Percentiles rank a stretch among this genome's conserved stretches.
phyloP scores from a whole-genome alignment of 306 rosid genomes.

The Biancaea sappan region DNA sequence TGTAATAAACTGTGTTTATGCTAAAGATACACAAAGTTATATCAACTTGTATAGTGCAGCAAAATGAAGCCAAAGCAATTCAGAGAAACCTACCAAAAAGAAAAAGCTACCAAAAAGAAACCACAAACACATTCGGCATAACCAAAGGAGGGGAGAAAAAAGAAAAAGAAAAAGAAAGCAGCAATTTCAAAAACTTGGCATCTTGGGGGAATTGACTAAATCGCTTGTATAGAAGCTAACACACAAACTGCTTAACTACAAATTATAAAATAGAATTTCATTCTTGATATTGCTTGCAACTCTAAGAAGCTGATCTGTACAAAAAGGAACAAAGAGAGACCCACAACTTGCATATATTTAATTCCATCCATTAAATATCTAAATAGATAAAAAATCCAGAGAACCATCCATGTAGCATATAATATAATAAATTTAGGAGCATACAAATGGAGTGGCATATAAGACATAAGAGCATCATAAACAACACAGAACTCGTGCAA shows the following conservation, averaged over 20 bases:
- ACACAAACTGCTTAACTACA: slow-evolving; percentile 9
- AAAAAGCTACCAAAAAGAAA: too few relatives aligned
- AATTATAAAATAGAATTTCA: background rate
- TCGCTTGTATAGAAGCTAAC: background rate
- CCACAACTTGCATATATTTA: background rate
- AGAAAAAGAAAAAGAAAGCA: background rate
- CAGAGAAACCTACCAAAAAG: slow-evolving; percentile 8
- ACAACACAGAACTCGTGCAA: background rate
- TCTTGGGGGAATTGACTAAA: background rate
- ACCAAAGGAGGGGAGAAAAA: too few relatives aligned
- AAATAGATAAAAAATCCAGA: background rate
- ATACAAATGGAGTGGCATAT: background rate
- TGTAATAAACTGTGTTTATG: slow-evolving; percentile 96
- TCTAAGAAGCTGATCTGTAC: background rate
- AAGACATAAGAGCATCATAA: background rate
- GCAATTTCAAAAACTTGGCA: slow-evolving; percentile 6
- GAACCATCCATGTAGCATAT: background rate
- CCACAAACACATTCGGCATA: background rate
- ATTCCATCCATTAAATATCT: background rate
- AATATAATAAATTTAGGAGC: background rate
- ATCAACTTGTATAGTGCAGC: slow-evolving; percentile 30
- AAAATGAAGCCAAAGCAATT: slow-evolving; percentile 22
- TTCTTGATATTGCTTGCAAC: background rate
- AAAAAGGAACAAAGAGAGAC: slow-evolving; percentile 14
- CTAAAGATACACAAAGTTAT: slow-evolving; percentile 45